These are phyloP conservation scores for Haplosporangium sp. DNA, from an alignment of 371 early-diverging fungal genomes.

Conservation along the genomic window DNA sequence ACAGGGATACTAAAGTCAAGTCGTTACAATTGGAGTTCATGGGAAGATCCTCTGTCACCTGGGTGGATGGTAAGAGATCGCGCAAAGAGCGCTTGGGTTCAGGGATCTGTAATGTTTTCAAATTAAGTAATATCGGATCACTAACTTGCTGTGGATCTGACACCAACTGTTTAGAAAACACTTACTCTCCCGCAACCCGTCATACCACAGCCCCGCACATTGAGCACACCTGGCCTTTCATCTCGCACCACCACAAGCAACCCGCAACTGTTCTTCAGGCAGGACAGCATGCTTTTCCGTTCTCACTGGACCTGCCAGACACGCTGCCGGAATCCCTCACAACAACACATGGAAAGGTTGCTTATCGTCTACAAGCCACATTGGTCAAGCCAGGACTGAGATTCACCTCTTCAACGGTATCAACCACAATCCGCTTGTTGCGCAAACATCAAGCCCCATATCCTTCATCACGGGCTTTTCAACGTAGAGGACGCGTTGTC, in stretches of 20 bases:
- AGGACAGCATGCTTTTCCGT: constrained; percentile 58
- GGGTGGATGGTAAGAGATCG: constrained; percentile 44
- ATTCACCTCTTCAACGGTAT: constrained; percentile 21
- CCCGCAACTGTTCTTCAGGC: constrained; percentile 28
- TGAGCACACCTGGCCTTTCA: constrained; percentile 41
- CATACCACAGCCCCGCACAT: constrained; percentile 41
- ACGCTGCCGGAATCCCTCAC: constrained; percentile 53
- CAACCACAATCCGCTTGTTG: constrained; percentile 38
- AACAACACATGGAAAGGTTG: constrained; percentile 54
- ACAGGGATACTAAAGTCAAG: constrained; percentile 46
- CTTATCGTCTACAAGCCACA: constrained; percentile 49
- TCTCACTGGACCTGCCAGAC: constrained; percentile 56
- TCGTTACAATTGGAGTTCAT: constrained; percentile 39
- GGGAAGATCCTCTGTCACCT: constrained; percentile 50
- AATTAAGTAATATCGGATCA: too few species aligned
- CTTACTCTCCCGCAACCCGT: constrained; percentile 43
- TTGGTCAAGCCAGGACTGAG: constrained; percentile 52
- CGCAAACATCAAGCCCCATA: constrained; percentile 25
- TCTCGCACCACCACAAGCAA: constrained; percentile 39
- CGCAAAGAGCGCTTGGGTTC: background rate
- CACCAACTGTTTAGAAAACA: too few species aligned
- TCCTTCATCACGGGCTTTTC: constrained; percentile 19
- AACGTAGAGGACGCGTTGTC: constrained; percentile 27
- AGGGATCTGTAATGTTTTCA: too few species aligned
- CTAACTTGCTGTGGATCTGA: background rate